Conservation (phyloP, 495 filamentous ascomycete species). For the Hyaloscypha finlandica region DNA sequence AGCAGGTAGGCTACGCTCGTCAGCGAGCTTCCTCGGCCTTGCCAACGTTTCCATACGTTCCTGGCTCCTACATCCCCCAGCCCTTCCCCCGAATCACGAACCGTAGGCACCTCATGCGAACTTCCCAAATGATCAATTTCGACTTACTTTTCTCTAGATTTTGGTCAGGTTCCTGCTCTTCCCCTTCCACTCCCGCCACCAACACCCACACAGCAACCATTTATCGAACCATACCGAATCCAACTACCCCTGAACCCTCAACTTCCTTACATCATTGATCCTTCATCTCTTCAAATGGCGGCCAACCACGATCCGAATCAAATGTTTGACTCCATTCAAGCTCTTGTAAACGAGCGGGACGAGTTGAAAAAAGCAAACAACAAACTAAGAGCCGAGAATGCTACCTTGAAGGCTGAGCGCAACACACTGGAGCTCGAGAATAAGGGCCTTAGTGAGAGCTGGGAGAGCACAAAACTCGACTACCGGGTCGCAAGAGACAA, state of each 20-base stretch:
- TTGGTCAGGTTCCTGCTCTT: background rate
- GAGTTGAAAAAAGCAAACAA: background rate
- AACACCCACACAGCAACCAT: background rate
- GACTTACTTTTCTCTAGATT: background rate
- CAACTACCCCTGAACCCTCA: background rate
- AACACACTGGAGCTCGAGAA: background rate
- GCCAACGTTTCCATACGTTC: background rate
- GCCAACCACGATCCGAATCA: background rate
- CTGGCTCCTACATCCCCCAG: background rate
- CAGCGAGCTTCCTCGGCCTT: background rate
- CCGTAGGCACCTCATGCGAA: background rate
- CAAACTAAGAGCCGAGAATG: background rate
- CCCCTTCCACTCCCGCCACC: background rate
- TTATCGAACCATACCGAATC: background rate
- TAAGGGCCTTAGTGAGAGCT: background rate
- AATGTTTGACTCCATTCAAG: background rate
- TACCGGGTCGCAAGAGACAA: background rate
- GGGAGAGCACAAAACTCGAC: background rate
- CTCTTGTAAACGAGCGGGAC: slow-evolving; percentile 5
- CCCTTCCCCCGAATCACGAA: background rate
- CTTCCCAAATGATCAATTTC: background rate
- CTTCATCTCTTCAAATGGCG: slow-evolving; percentile 1
- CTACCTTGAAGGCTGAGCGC: no score
- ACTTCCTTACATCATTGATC: slow-evolving; percentile 12
- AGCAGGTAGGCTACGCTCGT: background rate